These are phyloP conservation scores for Rhypophila decipiens DNA, from an alignment of 495 filamentous ascomycete genomes.

Conservation along the genomic window DNA sequence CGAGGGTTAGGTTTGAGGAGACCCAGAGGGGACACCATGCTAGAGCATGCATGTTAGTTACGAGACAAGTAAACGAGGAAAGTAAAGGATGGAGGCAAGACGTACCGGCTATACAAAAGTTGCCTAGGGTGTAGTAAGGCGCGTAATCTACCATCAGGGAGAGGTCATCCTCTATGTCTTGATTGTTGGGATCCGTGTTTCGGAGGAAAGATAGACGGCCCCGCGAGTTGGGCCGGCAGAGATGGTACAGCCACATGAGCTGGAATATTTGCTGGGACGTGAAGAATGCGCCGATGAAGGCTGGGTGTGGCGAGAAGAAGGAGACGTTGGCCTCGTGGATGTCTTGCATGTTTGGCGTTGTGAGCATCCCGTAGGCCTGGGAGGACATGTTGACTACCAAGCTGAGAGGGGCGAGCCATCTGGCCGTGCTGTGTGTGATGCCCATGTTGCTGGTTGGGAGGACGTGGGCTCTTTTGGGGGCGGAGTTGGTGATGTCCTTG, in stretches of 20 bases:
- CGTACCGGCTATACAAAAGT: constrained; percentile 45
- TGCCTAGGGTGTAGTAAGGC: constrained; percentile 42
- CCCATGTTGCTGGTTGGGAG: constrained; percentile 19
- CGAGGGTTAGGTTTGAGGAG: constrained; percentile 43
- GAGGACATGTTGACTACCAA: constrained; percentile 42
- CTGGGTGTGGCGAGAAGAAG: constrained; percentile 45
- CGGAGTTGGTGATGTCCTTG: neutral
- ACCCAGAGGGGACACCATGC: constrained; percentile 58
- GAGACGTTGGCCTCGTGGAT: constrained; percentile 45
- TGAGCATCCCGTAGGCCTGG: constrained; percentile 43
- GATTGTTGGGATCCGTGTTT: neutral
- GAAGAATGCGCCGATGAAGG: constrained; percentile 50
- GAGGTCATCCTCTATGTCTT: constrained; percentile 11
- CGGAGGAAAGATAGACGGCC: neutral
- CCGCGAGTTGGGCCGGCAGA: constrained; percentile 25
- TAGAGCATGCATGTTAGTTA: neutral
- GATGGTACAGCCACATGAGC: constrained; percentile 42
- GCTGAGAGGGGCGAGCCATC: constrained; percentile 39
- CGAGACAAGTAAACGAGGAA: neutral
- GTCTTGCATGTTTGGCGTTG: constrained; percentile 44
- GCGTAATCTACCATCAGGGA: constrained; percentile 34
- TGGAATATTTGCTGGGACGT: constrained; percentile 50
- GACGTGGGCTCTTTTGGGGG: neutral
- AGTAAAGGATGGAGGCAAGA: neutral
- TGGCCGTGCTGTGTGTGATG: constrained; percentile 30